A percentile compares a stretch with the other conserved stretches of the same genome.
These are phyloP conservation scores for Exophiala bonariae DNA, from an alignment of 2,329 filamentous ascomycete species.

Conservation along the genomic window DNA sequence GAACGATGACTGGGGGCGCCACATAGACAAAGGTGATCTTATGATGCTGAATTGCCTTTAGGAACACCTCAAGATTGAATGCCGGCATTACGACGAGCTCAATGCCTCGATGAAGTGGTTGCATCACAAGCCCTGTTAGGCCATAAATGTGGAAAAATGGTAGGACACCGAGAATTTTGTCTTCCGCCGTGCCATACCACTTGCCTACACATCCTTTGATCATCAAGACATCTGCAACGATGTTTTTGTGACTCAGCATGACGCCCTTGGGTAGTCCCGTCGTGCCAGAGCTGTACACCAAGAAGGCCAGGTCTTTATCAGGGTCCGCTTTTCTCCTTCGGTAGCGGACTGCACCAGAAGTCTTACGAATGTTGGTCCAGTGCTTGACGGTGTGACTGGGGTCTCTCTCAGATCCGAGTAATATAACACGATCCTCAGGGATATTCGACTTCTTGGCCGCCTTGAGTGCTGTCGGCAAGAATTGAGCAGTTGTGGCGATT, in stretches of 20 bases:
- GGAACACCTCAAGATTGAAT: slow-evolving; percentile 80
- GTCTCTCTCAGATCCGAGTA: slow-evolving; percentile 73
- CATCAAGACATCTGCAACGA: slow-evolving; percentile 72
- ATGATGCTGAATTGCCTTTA: slow-evolving; percentile 72
- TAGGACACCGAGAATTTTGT: slow-evolving; percentile 74
- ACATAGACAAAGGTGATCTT: slow-evolving; percentile 77
- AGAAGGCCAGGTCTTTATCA: slow-evolving; percentile 72
- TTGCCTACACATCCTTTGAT: slow-evolving; percentile 51
- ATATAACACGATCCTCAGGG: slow-evolving; percentile 68
- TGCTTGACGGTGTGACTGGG: slow-evolving; percentile 63
- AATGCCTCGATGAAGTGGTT: slow-evolving; percentile 65
- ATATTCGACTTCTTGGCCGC: slow-evolving; percentile 73
- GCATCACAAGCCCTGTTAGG: slow-evolving; percentile 71
- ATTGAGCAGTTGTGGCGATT: slow-evolving; percentile 70
- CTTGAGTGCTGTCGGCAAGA: slow-evolving; percentile 63
- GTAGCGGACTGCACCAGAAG: slow-evolving; percentile 59
- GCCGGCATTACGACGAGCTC: slow-evolving; percentile 72
- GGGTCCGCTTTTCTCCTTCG: slow-evolving; percentile 65
- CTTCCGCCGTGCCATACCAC: slow-evolving; percentile 58
- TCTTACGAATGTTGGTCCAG: slow-evolving; percentile 71
- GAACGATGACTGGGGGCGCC: slow-evolving; percentile 79
- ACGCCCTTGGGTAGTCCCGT: slow-evolving; percentile 92
- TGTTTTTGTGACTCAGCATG: slow-evolving; percentile 79
- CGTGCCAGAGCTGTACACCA: slow-evolving; percentile 88
- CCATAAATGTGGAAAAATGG: slow-evolving; percentile 94